Percentiles rank a stretch among this genome's conserved stretches.
phyloP scores from a whole-genome alignment of 2,329 filamentous ascomycete species.

The Fusarium sp. region DNA sequence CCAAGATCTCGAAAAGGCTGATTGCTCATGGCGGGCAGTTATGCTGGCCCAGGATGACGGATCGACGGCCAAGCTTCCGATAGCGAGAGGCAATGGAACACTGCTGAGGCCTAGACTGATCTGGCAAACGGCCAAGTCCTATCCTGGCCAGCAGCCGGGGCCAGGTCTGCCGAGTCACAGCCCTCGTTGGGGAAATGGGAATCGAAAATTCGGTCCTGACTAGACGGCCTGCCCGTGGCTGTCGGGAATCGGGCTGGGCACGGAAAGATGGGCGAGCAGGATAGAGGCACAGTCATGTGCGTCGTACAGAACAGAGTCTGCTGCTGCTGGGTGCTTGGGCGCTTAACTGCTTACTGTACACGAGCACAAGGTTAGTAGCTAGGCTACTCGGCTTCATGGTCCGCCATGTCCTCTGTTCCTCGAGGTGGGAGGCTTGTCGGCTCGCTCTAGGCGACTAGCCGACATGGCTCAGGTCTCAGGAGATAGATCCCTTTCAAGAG shows the following conservation, averaged over 20 bases:
- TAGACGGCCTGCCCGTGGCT: background rate
- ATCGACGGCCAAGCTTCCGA: conserved; percentile 38
- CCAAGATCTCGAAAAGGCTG: conserved; percentile 29
- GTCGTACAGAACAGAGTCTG: background rate
- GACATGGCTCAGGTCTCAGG: conserved; percentile 1
- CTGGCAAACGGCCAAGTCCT: conserved; percentile 16
- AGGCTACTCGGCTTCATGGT: conserved; percentile 24
- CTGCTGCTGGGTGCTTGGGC: conserved; percentile 1
- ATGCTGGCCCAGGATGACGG: conserved; percentile 19
- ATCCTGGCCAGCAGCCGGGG: background rate
- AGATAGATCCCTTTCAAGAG: conserved; percentile 2
- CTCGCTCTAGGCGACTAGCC: conserved; percentile 17
- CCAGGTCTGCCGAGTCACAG: background rate
- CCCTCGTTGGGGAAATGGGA: conserved; percentile 1
- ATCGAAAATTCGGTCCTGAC: conserved; percentile 25
- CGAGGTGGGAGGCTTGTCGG: background rate
- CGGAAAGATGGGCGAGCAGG: background rate
- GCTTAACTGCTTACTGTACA: conserved; percentile 2
- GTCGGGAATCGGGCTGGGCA: background rate
- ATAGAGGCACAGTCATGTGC: conserved; percentile 4
- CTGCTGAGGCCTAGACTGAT: conserved; percentile 14
- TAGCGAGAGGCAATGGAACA: conserved; percentile 5
- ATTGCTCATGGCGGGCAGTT: conserved; percentile 5
- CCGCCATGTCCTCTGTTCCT: conserved; percentile 10
- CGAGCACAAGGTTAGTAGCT: background rate